Evolutionary conservation across 345 rosid genomes (phyloP), one percentile per base, ranked within the genome.

Genomic region (Combretum micranthum): DNA sequence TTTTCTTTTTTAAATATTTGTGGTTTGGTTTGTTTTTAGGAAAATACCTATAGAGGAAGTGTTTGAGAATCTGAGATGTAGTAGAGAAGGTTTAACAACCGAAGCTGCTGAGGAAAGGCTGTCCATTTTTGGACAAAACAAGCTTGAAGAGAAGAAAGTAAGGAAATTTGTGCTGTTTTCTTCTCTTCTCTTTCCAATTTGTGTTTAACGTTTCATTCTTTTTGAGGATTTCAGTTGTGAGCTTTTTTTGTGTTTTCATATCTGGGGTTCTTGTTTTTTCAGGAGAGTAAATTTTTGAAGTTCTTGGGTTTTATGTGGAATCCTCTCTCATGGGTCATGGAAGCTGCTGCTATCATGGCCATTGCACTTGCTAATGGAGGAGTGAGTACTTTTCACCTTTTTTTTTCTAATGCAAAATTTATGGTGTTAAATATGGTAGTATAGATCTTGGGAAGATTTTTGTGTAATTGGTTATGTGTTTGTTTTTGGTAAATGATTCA

Each of bases 291-390:
- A 71, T 61, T 92, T 56, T 52, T 92, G 71, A 92, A 88, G 59
- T 92, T 81, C 68, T 70, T 88, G 79, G 96, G n/a, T n/a, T 92
- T 92, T 67, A 92, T 92, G 99, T 92, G 99, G 99, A 92, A 92
- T 66, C 99, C 99, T 68, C 83, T 92, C 52, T 92, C 98, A 21
- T 92, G 97, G 99, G 99, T 92, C 55, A 92, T 92, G 97, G 99
- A 92, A 72, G 95, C 96, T 65, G 99, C 99, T 63, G 99, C 99
- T 39, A 77, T 92, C 50, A 92, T 92, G 99, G 97, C 99, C 52
- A 89, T 92, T 80, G 96, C 91, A 58, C 95, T 92, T 76, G 99
- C 99, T 52, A 92, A 92, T 64, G 99, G 97, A 82, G 99, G 99
- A 76, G 97, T 86, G 64, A 78, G 94, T 57, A n/a, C 23, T 69